Evolutionary conservation across 2,329 filamentous ascomycete genomes (phyloP).

Genomic region (Cladosporium austrohemisphaericum): DNA sequence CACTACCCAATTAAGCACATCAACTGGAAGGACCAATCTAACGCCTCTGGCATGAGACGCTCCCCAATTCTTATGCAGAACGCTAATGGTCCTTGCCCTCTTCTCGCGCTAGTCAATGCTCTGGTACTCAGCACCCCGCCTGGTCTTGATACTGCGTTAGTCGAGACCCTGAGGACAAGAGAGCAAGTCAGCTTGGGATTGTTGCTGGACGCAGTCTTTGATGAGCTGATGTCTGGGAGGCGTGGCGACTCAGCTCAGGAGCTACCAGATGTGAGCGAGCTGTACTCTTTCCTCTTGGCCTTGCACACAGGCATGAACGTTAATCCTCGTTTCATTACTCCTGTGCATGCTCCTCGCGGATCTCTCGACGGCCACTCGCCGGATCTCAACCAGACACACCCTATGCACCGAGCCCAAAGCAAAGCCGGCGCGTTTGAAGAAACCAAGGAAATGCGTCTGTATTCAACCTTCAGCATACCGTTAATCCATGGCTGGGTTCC

Average conservation of each 20-base stretch:
- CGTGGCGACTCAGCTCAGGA: slow-evolving; percentile 60
- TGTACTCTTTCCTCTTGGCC: slow-evolving; percentile 82
- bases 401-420: slow-evolving; percentile 40
- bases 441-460: slow-evolving; percentile 84
- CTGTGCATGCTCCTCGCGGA: slow-evolving; percentile 19
- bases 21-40: slow-evolving; percentile 69
- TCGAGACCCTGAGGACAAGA: slow-evolving; percentile 71
- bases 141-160: slow-evolving; percentile 63
- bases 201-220: slow-evolving; percentile 83
- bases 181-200: slow-evolving; percentile 86
- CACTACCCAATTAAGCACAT: slow-evolving; percentile 94
- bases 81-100: slow-evolving; percentile 86
- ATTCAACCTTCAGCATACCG: slow-evolving; percentile 82
- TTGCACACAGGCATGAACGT: slow-evolving; percentile 98
- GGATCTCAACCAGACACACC: slow-evolving; percentile 36
- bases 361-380: slow-evolving; percentile 23
- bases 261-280: slow-evolving; percentile 80
- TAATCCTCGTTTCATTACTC: slow-evolving; percentile 78
- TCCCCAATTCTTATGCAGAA: slow-evolving; percentile 92
- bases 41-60: slow-evolving; percentile 62
- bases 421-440: slow-evolving; percentile 75
- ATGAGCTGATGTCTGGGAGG: slow-evolving; percentile 80
- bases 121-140: slow-evolving; percentile 76
- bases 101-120: slow-evolving; percentile 90
- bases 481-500: slow-evolving; percentile 93